Base-by-base conservation (phyloP, 495 filamentous ascomycete genomes). In the Podospora australis region DNA sequence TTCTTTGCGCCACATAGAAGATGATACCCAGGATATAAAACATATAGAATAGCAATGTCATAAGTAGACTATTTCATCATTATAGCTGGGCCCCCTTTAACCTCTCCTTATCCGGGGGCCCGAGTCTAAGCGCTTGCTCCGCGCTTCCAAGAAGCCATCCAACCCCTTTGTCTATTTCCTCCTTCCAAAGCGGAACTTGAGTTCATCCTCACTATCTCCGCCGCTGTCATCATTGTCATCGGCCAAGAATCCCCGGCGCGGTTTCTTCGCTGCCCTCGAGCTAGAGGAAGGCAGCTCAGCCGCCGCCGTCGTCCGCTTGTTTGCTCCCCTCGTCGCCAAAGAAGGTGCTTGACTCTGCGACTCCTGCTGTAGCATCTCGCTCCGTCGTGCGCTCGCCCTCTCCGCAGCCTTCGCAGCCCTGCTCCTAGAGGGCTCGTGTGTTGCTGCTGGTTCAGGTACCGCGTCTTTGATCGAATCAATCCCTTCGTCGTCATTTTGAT, bases 201-300 rank as follows among this genome's bases (percentile, higher is more conserved):
- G 55, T 49, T 71, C 77, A 59, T 78, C 75, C 24, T 76, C 75
- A 50, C 69, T 72, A 44, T 75, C 75, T 14, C 70, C 73, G 13
- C 52, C 68, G 32, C 57, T 61, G 25, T 43, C 72, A 8, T 70
- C 71, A n/a, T 13, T 36, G 13, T 54, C 69, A 46, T 59, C 61
- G 40, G 56, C 54, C 48, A 29, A 54, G 43, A 54, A 55, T 44
- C 30, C 57, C 43, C 19, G 53, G 48, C 71, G 66, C 34, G 69
- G 59, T 39, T 67, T 70, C 59, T 79, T 81, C 5, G 70, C 53
- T 26, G 70, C 46, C 22, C 65, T 50, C 39, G 63, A 62, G 32
- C 32, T 36, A 36, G 4, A 17, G 32, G 6, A 17, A 36, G 32
- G 32, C 32, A 36, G 10, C 46, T 62, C 65, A 1, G 49, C 58